These are phyloP conservation scores for Rheum nobile DNA, from an alignment of 148 eudicot genomes.

Conservation along the genomic window DNA sequence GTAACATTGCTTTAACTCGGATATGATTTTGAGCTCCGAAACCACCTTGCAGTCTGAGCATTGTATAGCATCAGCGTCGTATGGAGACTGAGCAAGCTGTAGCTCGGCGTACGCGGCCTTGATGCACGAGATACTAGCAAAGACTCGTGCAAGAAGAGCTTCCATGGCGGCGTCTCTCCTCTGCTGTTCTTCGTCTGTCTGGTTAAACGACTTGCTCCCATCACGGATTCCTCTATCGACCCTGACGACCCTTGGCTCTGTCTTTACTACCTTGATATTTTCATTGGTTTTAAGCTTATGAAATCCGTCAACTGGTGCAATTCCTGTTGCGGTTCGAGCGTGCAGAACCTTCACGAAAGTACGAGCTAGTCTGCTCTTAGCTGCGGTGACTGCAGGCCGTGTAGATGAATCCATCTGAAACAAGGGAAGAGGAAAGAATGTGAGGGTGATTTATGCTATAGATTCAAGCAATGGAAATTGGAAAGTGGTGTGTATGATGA, in stretches of 20 bases:
- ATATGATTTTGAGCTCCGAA: slow-evolving; percentile 50
- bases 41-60: slow-evolving; percentile 59
- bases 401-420: slow-evolving; percentile 60
- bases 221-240: neutral
- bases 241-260: neutral
- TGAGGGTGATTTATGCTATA: slow-evolving; percentile 7
- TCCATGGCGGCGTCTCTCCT: slow-evolving; percentile 24
- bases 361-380: slow-evolving; percentile 63
- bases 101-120: slow-evolving; percentile 82
- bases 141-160: slow-evolving; percentile 67
- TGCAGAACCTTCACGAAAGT: slow-evolving; percentile 62
- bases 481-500: slow-evolving; percentile 9
- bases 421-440: neutral
- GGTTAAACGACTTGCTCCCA: slow-evolving; percentile 12
- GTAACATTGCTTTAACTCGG: slow-evolving; percentile 64
- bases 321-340: slow-evolving; percentile 41
- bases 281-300: slow-evolving; percentile 26
- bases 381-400: slow-evolving; percentile 31
- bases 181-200: slow-evolving; percentile 31
- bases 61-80: slow-evolving; percentile 70
- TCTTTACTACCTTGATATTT: slow-evolving; percentile 11
- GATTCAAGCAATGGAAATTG: slow-evolving; percentile 10
- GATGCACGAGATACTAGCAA: slow-evolving; percentile 61
- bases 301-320: slow-evolving; percentile 36
- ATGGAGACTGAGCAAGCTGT: slow-evolving; percentile 79